A percentile compares a stretch with the other conserved stretches of the same genome.
These are phyloP conservation scores for Austropuccinia psidii DNA, from an alignment of 1,284 basidiomycete genomes.

Conservation along the genomic window DNA sequence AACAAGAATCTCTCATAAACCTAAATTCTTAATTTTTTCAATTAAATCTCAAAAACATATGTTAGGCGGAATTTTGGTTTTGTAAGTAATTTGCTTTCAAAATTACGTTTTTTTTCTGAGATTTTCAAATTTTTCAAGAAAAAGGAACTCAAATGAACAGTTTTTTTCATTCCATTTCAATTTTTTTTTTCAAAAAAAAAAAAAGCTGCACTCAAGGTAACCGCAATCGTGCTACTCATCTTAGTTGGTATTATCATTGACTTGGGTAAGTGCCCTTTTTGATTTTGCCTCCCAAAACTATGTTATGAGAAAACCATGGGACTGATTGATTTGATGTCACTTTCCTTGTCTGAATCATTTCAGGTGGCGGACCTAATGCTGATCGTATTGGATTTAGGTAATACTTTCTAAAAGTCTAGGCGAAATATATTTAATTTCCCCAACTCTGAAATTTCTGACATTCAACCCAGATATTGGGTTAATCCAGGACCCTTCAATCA, in stretches of 20 bases:
- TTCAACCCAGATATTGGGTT: constrained; percentile 61
- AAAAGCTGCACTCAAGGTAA: constrained; percentile 31
- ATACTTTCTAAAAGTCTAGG: background rate
- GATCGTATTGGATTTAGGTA: constrained; percentile 50
- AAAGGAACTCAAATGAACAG: no score
- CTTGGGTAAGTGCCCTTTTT: constrained; percentile 59
- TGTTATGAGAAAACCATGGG: no score
- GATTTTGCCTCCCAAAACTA: background rate
- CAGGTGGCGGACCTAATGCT: constrained; percentile 60
- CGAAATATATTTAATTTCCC: background rate
- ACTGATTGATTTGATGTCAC: no score
- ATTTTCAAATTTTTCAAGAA: no score
- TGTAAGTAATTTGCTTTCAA: background rate
- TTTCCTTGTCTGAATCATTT: constrained; percentile 61
- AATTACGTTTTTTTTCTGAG: background rate
- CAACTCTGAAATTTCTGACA: constrained; percentile 52
- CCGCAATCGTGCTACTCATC: constrained; percentile 53
- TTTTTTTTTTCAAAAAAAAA: background rate
- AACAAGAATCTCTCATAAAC: background rate
- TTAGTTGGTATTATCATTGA: constrained; percentile 61
- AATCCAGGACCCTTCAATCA: constrained; percentile 55
- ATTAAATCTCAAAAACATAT: background rate
- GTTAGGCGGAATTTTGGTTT: constrained; percentile 14
- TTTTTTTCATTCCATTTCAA: no score
- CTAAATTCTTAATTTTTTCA: background rate